Evolutionary conservation across 345 rosid species (phyloP), one percentile per base, ranked within the genome.

Genomic region (Acer negundo): DNA sequence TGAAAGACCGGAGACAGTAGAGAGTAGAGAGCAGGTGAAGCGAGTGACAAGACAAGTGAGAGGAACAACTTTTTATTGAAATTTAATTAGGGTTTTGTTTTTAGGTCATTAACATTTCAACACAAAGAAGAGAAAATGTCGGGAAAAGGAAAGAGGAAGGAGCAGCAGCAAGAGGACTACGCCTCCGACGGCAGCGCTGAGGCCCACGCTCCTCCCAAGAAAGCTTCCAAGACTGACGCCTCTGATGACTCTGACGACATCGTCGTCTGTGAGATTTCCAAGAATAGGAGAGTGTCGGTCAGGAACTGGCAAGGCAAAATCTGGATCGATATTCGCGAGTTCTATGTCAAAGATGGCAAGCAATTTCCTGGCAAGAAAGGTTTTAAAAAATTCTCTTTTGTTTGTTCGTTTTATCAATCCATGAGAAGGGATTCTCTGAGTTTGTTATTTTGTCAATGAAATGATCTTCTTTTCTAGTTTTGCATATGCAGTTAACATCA

Each of bases 281-380:
- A 87, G 90, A 96, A 87, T 62, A 82, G 97, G 86, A 92, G 93
- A 82, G 95, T 96, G 38, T 74, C 93, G 12, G 98, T 96, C 77
- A 83, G 97, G 90, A 88, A 85, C 72, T 96, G 95, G 97, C 86
- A 91, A 42, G 98, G 97, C 11, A 88, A 73, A 70, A 83, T 91
- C 26, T 89, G 93, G 89, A 86, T 96, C 47, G 97, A 96, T 74
- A 91, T 96, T 79, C 97, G 98, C 69, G 99, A 96, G 86, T 94
- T 96, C 75, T 96, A 90, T 78, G 44, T 82, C 82, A 94, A 92
- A 67, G 98, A 94, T 62, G 99, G 98, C 49, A 94, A 92, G 72
- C 86, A 84, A 31, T 76, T 90, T 53, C 97, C 98, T 17, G 97
- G 97, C 51, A 94, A 92, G 77, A 94, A 94, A 84, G 99, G 99